These are phyloP conservation scores for Aspergillus nanangensis DNA, from an alignment of 495 filamentous ascomycete genomes.

Conservation along the genomic window DNA sequence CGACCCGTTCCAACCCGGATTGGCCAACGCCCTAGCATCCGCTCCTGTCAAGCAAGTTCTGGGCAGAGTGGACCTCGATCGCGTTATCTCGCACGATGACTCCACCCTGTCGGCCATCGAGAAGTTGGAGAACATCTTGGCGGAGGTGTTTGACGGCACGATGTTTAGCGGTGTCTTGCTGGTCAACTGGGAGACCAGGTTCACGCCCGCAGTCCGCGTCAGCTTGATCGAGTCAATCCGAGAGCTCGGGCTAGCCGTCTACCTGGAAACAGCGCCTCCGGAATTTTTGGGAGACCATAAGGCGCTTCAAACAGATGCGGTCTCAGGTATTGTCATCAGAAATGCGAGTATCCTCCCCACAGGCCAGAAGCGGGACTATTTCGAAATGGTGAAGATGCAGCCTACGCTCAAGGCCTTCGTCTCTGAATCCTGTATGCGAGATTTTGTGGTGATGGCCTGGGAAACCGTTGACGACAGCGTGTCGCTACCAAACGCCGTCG, in stretches of 20 bases:
- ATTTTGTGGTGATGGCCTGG: constrained; percentile 47
- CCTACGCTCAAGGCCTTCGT: constrained; percentile 50
- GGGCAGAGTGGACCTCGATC: constrained; percentile 38
- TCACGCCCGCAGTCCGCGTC: constrained; percentile 28
- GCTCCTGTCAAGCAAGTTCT: constrained; percentile 25
- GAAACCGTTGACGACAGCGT: constrained; percentile 50
- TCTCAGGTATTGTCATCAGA: constrained; percentile 43
- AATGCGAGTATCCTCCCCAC: constrained; percentile 46
- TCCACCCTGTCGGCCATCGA: constrained; percentile 22
- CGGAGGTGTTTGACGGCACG: constrained; percentile 25
- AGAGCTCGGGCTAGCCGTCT: constrained; percentile 39
- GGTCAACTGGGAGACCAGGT: constrained; percentile 41
- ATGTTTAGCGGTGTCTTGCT: constrained; percentile 45
- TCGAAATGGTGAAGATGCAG: constrained; percentile 36
- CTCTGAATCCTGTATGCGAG: constrained; percentile 45
- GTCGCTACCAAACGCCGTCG: constrained; percentile 43
- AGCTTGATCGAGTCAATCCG: constrained; percentile 31
- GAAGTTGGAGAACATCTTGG: constrained; percentile 27
- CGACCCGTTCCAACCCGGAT: constrained; percentile 39
- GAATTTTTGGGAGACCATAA: constrained; percentile 41
- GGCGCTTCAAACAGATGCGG: constrained; percentile 26
- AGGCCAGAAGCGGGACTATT: constrained; percentile 48
- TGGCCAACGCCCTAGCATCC: constrained; percentile 28
- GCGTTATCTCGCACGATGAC: constrained; percentile 22
- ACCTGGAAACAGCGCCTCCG: constrained; percentile 45